Base-by-base conservation (phyloP, 2,329 filamentous ascomycete species). In the Calonectria montana region DNA sequence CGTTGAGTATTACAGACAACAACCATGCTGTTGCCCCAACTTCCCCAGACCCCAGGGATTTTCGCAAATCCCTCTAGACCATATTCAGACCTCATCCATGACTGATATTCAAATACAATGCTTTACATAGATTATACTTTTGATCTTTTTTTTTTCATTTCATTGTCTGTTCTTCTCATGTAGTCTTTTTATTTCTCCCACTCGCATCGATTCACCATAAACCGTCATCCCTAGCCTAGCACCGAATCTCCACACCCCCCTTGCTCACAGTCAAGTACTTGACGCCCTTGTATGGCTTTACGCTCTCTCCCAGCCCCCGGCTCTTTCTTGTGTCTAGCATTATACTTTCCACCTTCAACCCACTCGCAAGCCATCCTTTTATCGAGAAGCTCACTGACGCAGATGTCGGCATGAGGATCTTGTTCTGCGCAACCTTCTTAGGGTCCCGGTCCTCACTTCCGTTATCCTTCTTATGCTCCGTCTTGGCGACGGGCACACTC, bases 251-350 rank as follows among this genome's bases (percentile, higher is more conserved):
- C 48, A 93, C 86, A 25, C 91, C 91, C 16, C 89, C 88, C 74
- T 90, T 91, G 79, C 91, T 93, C 61, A 93, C 87, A 18, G 96
- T 98, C 78, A 99, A 82, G 83, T 99, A 99, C 85, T 99, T 99
- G 76, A 99, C 97, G 1, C 97, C 97, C 85, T 98, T 99, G 84
- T 98, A 98, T 27, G 97, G 97, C 84, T 95, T 97, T 45, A 98
- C 91, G 2, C 94, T 91, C 76, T 97, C 95, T 0, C 95, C 95
- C 55, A 99, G 80, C 0, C 97, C 97, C 69, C 93, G 90, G 83
- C 94, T 97, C 85, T 93, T 95, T 82, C 94, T 92, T n/a, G 91
- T 87, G 81, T 95, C 88, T 77, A 95, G 82, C 80, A 91, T 80
- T 79, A 95, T 89, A 82, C 90, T 92, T 76, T 93, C 91, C 35